Evolutionary conservation across 2,329 filamentous ascomycete species (phyloP).

Genomic region (Aspergillus oerlinghausenensis): DNA sequence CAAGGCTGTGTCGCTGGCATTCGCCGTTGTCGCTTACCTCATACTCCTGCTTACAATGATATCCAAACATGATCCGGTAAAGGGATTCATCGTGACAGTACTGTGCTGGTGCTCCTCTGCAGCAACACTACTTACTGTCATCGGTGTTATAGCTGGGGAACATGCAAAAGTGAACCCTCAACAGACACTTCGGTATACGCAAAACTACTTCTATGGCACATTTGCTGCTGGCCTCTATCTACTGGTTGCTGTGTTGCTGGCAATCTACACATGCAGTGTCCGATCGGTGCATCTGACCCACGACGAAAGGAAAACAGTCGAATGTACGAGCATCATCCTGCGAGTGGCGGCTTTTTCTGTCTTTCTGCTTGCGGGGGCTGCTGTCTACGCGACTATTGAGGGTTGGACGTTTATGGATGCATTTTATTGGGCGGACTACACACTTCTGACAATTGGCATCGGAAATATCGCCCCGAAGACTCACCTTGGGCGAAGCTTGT

Average conservation of each 20-base stretch:
- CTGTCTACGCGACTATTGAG: constrained; percentile 2
- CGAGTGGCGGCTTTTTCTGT: background rate
- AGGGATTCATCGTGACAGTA: background rate
- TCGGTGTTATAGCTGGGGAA: background rate
- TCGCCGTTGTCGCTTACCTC: background rate
- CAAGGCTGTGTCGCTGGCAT: constrained; percentile 1
- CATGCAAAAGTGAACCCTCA: background rate
- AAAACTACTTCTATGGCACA: constrained; percentile 5
- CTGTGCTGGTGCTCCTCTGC: background rate
- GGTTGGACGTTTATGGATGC: constrained; percentile 37
- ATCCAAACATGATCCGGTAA: background rate
- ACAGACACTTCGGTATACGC: background rate
- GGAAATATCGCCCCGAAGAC: constrained; percentile 49
- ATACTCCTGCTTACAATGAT: background rate
- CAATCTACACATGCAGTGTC: background rate
- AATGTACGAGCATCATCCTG: constrained; percentile 1
- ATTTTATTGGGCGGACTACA: constrained; percentile 55
- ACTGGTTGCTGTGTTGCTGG: background rate
- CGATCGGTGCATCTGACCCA: background rate
- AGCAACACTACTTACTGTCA: background rate
- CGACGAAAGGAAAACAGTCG: background rate
- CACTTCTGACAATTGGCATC: constrained; percentile 52
- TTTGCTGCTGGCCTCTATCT: constrained; percentile 2
- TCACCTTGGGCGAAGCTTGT: constrained; percentile 45
- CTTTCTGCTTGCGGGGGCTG: constrained; percentile 1